Evolutionary conservation across 169 alveolate genomes (phyloP).

Genomic region (Plasmodium coatneyi): DNA sequence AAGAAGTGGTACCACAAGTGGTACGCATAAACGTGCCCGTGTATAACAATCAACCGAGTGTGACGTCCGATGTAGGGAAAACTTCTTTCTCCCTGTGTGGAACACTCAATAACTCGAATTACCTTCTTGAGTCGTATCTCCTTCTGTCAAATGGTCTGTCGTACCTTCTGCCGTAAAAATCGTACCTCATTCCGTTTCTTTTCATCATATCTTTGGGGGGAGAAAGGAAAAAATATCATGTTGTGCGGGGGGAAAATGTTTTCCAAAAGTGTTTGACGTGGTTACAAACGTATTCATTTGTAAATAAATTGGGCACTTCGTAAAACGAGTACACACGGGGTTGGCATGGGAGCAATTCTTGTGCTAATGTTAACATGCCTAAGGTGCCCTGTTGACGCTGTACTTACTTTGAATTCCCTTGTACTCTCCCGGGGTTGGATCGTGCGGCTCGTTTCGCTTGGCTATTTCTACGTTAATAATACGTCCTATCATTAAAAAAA

Average conservation of each 20-base stretch:
- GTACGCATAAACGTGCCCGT: not conserved
- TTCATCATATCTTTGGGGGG: constrained; percentile 19
- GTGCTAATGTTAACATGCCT: not conserved
- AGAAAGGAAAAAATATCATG: not conserved
- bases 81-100: not conserved
- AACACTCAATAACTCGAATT: constrained; percentile 27
- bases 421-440: constrained; percentile 75
- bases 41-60: not conserved
- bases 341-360: not conserved
- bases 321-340: not conserved
- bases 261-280: not conserved
- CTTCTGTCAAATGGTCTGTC: constrained; percentile 68
- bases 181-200: constrained; percentile 48
- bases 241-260: not conserved
- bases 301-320: not conserved
- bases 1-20: not conserved
- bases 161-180: constrained; percentile 51
- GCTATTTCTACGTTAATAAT: constrained; percentile 72
- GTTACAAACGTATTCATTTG: not conserved
- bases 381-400: not conserved
- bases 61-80: not conserved
- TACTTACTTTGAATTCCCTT: constrained; percentile 63
- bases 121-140: constrained; percentile 66
- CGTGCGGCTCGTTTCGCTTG: constrained; percentile 70
- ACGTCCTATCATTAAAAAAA: constrained; percentile 71